phyloP scores from a whole-genome alignment of 2,329 filamentous ascomycete genomes.

The Apiospora marii region DNA sequence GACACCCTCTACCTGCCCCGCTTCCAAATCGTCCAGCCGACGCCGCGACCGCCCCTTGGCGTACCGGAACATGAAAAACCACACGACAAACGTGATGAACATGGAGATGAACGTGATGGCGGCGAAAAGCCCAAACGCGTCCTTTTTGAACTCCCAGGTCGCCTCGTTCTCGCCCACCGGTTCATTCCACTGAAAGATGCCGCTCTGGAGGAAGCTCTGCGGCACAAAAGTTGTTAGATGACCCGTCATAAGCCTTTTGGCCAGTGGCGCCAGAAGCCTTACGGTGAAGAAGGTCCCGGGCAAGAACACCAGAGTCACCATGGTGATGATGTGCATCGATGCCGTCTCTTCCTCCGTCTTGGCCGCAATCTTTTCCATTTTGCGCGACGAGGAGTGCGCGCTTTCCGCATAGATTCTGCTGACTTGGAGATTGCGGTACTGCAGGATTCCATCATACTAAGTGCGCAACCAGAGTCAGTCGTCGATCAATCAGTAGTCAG shows the following conservation, averaged over 20 bases:
- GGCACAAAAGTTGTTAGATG: background rate
- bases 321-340: conserved; percentile 30
- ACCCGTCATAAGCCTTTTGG: background rate
- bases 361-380: conserved; percentile 55
- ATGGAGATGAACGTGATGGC: background rate
- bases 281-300: conserved; percentile 30
- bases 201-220: conserved; percentile 28
- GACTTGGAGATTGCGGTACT: conserved; percentile 44
- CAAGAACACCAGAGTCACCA: conserved; percentile 29
- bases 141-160: background rate
- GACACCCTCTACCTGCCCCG: background rate
- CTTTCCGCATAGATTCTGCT: conserved; percentile 40
- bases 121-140: background rate
- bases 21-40: background rate
- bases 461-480: too few species aligned
- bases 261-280: conserved; percentile 16
- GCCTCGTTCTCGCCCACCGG: background rate
- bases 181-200: conserved; percentile 17
- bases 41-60: background rate
- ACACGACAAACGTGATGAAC: background rate
- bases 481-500: background rate
- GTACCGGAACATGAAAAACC: background rate
- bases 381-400: conserved; percentile 29
- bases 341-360: conserved; percentile 50
- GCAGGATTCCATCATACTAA: conserved; percentile 49